Evolutionary conservation across 495 filamentous ascomycete genomes (phyloP).

Genomic region (Pseudotulostoma volvatum): DNA sequence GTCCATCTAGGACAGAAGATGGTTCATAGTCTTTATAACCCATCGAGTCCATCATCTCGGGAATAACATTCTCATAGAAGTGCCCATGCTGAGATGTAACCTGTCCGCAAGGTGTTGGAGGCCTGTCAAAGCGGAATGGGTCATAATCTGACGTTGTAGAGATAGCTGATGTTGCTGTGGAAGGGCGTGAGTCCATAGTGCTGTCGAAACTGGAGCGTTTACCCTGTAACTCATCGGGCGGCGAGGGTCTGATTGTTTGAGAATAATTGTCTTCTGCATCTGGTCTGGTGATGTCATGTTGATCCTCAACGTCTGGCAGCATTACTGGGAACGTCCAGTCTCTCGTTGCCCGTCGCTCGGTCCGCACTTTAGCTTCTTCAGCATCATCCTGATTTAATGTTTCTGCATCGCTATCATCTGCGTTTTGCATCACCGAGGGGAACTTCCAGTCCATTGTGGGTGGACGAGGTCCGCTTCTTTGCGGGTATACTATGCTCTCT

Average conservation of each 20-base stretch:
- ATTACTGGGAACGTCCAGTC: conserved; percentile 35
- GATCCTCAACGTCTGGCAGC: conserved; percentile 7
- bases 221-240: neutral
- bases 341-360: conserved; percentile 23
- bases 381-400: conserved; percentile 5
- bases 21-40: conserved; percentile 13
- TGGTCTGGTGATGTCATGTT: conserved; percentile 4
- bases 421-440: conserved; percentile 17
- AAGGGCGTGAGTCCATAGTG: conserved; percentile 20
- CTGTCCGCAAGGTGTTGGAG: conserved; percentile 13
- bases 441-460: conserved; percentile 37
- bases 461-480: conserved; percentile 23
- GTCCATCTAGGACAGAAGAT: conserved; percentile 19
- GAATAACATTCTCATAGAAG: conserved; percentile 13
- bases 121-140: conserved; percentile 30
- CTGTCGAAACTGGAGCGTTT: conserved; percentile 9
- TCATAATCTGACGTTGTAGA: conserved; percentile 28
- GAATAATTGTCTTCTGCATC: conserved; percentile 12
- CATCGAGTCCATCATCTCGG: conserved; percentile 9
- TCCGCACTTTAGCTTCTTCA: conserved; percentile 5
- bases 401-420: conserved; percentile 11
- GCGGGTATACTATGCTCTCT: conserved; percentile 16
- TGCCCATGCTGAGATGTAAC: conserved; percentile 5
- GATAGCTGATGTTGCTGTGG: conserved; percentile 22
- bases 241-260: conserved; percentile 21